Conservation (phyloP, 2,329 filamentous ascomycete genomes). For the Monilinia vaccinii-corymbosi region DNA sequence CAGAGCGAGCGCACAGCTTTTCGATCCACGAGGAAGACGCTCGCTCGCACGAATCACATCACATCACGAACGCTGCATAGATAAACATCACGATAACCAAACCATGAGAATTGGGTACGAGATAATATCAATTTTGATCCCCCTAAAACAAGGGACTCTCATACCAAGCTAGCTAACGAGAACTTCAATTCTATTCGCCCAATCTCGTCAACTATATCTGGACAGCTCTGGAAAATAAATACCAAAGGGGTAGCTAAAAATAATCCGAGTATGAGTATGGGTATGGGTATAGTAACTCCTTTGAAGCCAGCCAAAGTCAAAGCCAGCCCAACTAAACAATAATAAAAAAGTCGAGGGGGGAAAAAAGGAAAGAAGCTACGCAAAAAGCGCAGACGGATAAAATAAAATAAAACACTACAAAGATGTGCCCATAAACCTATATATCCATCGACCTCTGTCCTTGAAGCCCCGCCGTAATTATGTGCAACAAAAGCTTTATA, state of each 20-base stretch:
- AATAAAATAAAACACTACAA: background rate
- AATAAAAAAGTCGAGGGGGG: background rate
- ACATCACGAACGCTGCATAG: too few species aligned
- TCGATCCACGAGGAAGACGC: too few species aligned
- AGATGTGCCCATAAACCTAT: conserved; percentile 2
- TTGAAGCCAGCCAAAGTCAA: background rate
- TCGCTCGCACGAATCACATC: too few species aligned
- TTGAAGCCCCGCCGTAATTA: background rate
- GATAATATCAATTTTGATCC: background rate
- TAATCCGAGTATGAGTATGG: conserved; percentile 1
- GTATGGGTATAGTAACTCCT: conserved; percentile 8
- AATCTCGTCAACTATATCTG: background rate
- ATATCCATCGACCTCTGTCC: background rate
- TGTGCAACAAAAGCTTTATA: background rate
- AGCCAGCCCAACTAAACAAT: background rate
- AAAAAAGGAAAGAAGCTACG: background rate
- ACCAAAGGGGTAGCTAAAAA: background rate
- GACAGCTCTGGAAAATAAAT: background rate
- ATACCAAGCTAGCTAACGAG: background rate
- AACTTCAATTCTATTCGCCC: background rate
- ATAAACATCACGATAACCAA: too few species aligned
- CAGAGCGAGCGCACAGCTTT: too few species aligned
- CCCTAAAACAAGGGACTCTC: background rate
- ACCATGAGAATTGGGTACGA: too few species aligned
- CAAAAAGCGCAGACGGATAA: background rate